Base-by-base conservation (phyloP, 2,329 filamentous ascomycete species). In the Colletotrichum zoysiae region DNA sequence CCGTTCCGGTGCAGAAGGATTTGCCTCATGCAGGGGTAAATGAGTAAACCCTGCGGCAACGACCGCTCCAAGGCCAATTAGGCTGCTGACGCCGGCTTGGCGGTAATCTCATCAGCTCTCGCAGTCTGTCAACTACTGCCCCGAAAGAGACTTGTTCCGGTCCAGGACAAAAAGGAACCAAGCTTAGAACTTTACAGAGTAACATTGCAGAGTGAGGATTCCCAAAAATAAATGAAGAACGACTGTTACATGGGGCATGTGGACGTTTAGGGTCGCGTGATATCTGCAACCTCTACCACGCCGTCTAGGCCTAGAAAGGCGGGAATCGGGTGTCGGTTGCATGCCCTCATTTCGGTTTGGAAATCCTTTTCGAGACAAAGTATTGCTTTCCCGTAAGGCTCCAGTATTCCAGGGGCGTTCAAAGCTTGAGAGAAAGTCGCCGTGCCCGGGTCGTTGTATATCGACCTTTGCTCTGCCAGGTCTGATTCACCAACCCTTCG, bases 191-290 rank as follows among this genome's bases (percentile, higher is more conserved):
- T 55, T 35, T 55, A 55, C 7, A 55, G 51, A 55, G 51, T 55
- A 20, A 35, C 16, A 35, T 55, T 55, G 51, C 51, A 55, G 51
- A 55, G 51, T 55, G 30, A 55, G 12, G 26, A 9, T 33, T 20
- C 51, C 51, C 51, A 55, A 55, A 55, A 55, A 55, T 55, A 55
- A 35, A 35, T 55, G 51, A 55, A 55, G 51, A 55, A 35, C 30
- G 51, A 55, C 51, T 55, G 30, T 55, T 55, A 55, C 51, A 35
- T 55, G 51, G 51, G 51, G 51, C 51, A 55, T 55, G 51, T 55
- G 51, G 51, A 55, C 51, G 51, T 55, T 55, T 35, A 55, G 51
- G 51, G 51, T 35, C 51, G 51, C 51, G 30, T 35, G 51, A 55
- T 55, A 55, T 55, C 51, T 55, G 51, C 51, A 55, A 35, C 51